Percentiles rank a stretch among this genome's conserved stretches.
Evolutionary conservation across 371 early-diverging fungal genomes (phyloP).

Genomic region (Conidiobolus incongruus): DNA sequence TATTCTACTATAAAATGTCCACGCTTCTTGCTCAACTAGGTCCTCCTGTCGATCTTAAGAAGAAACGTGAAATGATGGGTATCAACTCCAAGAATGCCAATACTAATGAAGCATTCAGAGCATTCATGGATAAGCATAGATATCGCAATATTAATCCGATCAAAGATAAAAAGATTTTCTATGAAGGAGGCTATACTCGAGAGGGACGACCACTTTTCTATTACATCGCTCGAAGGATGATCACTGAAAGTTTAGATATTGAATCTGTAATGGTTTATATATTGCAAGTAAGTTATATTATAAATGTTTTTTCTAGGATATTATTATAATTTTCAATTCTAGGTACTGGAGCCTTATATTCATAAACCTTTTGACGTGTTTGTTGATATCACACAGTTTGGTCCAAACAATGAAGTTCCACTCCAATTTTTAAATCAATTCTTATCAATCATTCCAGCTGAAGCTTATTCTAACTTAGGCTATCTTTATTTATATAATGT

Average conservation of each 20-base stretch:
- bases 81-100: slow-evolving; percentile 44
- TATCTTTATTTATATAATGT: slow-evolving; percentile 54
- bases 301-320: slow-evolving; percentile 5
- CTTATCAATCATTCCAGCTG: slow-evolving; percentile 41
- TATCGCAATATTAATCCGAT: slow-evolving; percentile 35
- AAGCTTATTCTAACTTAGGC: slow-evolving; percentile 21
- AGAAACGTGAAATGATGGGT: slow-evolving; percentile 11
- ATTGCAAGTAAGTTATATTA: slow-evolving; percentile 27
- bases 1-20: slow-evolving; percentile 44
- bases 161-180: slow-evolving; percentile 41
- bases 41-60: slow-evolving; percentile 36
- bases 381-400: slow-evolving; percentile 62
- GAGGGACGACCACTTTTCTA: slow-evolving; percentile 62
- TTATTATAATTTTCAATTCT: slow-evolving; percentile 6
- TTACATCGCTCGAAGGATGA: slow-evolving; percentile 52
- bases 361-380: slow-evolving; percentile 49
- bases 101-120: slow-evolving; percentile 24
- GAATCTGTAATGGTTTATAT: slow-evolving; percentile 50
- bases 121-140: slow-evolving; percentile 59
- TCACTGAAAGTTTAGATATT: slow-evolving; percentile 57
- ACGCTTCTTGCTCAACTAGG: slow-evolving; percentile 69
- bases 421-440: slow-evolving; percentile 49
- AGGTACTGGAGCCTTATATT: slow-evolving; percentile 27
- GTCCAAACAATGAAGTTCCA: slow-evolving; percentile 58
- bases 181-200: slow-evolving; percentile 56